Base-by-base conservation (phyloP, 2,329 filamentous ascomycete species). In the Colletotrichum sp. region DNA sequence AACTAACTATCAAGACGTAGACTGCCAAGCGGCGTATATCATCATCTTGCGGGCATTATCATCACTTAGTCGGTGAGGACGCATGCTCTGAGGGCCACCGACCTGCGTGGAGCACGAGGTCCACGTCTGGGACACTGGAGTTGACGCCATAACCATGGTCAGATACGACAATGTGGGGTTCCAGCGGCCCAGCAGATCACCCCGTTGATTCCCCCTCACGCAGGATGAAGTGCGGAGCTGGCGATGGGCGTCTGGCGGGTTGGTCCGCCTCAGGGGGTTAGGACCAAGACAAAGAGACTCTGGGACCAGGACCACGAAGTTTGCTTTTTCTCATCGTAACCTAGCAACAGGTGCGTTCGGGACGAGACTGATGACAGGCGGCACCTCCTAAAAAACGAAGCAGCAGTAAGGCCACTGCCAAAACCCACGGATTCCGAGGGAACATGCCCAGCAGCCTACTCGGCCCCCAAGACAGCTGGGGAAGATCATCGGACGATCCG, bases 401-500 rank as follows among this genome's bases (percentile, higher is more conserved):
- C 12, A 59, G 55, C 55, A 39, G 9, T 8, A 18, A n/a, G 15
- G 16, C 16, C 16, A 66, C 49, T 16, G 26, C n/a, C 8, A 24
- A 52, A 52, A 12, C 24, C 67, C 64, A 69, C 44, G 32, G 52
- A 59, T 44, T 26, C 44, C 12, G 26, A 55, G 57, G 57, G 24
- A 59, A 30, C 44, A 24, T 21, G 44, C 44, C 44, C 44, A 52
- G 18, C n/a, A 64, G 62, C 30, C 62, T 44, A 32, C n/a, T 21
- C 28, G 34, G 66, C 34, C 39, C 57, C 69, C 63, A 34, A 49
- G 32, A 44, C 71, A 26, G 32, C 59, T 36, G 59, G 60, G 26
- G 55, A 16, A 70, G 70, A 65, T 69, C 74, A 73, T 76, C 74
- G 64, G 70, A 76, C 49, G 74, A 76, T 76, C 71, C 64, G 64